Base-by-base conservation (phyloP, 495 filamentous ascomycete species). In the Daldinia concentrica region DNA sequence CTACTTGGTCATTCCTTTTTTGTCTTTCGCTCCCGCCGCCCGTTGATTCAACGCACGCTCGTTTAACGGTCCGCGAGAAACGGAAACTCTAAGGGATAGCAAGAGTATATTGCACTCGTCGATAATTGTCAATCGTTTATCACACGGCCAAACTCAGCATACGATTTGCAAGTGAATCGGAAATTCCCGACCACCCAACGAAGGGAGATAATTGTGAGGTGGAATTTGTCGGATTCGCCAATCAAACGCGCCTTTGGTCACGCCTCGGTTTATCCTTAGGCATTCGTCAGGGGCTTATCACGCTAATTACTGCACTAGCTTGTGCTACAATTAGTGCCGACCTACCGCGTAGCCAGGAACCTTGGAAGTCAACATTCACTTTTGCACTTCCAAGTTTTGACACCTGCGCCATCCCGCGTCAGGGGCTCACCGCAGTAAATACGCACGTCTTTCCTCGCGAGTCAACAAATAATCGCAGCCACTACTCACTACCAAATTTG, bases 11-110 rank as follows among this genome's bases (percentile, higher is more conserved):
- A 39, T 43, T 62, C 68, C 72, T 59, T 70, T 24, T 67, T 74
- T 68, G 64, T 67, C 50, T 69, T 72, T 70, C 74, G 64, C 57
- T 67, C 67, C 71, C 73, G 70, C 66, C 52, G 37, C 58, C 61
- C 63, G 58, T 70, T 68, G 64, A 67, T 71, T 64, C 72, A 68
- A 68, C 68, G 37, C 63, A 64, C 72, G 48, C 29, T 74, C 67
- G 68, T 66, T 73, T 56, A 58, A 61, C 71, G 66, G 66, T 48
- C 66, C 66, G 66, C 71, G 52, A 66, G 60, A 70, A 51, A 43
- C 54, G 48, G 41, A 66, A 63, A 69, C 57, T 48, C 62, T 56
- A 63, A 69, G 45, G 58, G 17, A 11, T 14, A 51, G 37, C 24
- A 43, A 17, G 41, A 54, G 56, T 73, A 62, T 59, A 26, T 26